Base-by-base conservation (phyloP, 192 early-diverging fungal genomes). In the Polychytrium aggregatum region DNA sequence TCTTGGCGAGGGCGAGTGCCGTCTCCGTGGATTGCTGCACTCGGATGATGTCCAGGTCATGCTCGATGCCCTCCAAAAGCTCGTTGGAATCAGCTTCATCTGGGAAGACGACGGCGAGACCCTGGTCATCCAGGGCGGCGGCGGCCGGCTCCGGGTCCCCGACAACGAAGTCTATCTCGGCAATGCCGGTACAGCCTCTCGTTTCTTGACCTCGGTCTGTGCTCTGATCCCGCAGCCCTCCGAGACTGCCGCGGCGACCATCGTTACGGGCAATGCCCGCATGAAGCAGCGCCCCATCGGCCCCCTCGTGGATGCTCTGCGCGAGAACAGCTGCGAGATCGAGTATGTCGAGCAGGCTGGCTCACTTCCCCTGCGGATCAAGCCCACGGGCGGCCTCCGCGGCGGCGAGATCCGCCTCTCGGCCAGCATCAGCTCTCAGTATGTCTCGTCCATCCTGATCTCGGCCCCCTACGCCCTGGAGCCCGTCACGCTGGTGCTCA, bases 31-130 rank as follows among this genome's bases (percentile, higher is more conserved):
- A 35, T 55, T 98, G 34, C 68, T 98, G 48, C 87, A 91, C 55
- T 98, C 95, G 14, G 92, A 98, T 61, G 95, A 98, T 63, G 94
- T 93, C 13, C 95, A 96, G 56, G 87, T 88, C 44, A 98, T 96
- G 95, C 67, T 95, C 45, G 78, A 76, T 44, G 88, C 91, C 34
- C 70, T 98, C 51, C 81, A 90, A 55, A 81, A 84, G 47, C 81
- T 96, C 43, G 86, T 83, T 30, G 90, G 82, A 16, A 90, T 88
- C 34, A 60, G 71, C 6, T 92, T 88, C 58, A 70, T 73, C 37
- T 95, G 91, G 90, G 90, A 93, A 63, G 84, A 97, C 57, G 79
- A 86, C 56, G 95, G 92, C 18, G 82, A 88, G 24, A 87, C 83
- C 3, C 66, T 98, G 18, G 75, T 92, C 0, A 82, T 98, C 1